Conservation (phyloP, 208 protist species). For the Wallacemonas collosoma region DNA sequence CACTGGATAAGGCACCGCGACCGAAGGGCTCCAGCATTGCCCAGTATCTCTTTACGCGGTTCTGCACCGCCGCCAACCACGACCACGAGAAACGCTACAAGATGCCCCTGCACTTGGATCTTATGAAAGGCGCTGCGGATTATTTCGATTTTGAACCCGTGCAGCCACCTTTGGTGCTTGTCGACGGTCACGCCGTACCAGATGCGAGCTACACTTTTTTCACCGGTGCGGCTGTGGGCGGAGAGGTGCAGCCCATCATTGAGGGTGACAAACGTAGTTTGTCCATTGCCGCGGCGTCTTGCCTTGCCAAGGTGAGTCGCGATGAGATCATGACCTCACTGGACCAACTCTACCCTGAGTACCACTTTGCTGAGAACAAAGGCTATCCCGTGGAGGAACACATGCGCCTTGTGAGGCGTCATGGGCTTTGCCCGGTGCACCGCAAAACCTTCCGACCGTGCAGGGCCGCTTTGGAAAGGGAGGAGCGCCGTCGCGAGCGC, state of each 20-base stretch:
- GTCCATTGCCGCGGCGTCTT: slow-evolving; percentile 87
- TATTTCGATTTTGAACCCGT: slow-evolving; percentile 80
- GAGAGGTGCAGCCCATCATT: slow-evolving; percentile 79
- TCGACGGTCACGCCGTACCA: slow-evolving; percentile 84
- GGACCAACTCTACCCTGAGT: slow-evolving; percentile 72
- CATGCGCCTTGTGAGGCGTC: slow-evolving; percentile 66
- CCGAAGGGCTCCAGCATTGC: slow-evolving; percentile 68
- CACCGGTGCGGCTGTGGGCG: slow-evolving; percentile 57
- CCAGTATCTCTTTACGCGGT: slow-evolving; percentile 86
- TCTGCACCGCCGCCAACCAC: slow-evolving; percentile 69
- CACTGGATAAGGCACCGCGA: slow-evolving; percentile 70
- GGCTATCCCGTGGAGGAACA: slow-evolving; percentile 90
- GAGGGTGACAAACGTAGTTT: slow-evolving; percentile 88
- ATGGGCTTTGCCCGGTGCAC: slow-evolving; percentile 82
- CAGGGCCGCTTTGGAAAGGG: slow-evolving; percentile 47
- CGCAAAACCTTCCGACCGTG: slow-evolving; percentile 83
- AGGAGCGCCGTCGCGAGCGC: slow-evolving; percentile 28
- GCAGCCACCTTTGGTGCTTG: slow-evolving; percentile 83
- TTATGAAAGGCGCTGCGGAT: slow-evolving; percentile 62
- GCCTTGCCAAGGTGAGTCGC: slow-evolving; percentile 87
- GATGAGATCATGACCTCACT: slow-evolving; percentile 89
- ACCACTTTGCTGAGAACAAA: slow-evolving; percentile 83
- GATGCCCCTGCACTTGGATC: slow-evolving; percentile 63
- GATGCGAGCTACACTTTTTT: slow-evolving; percentile 67
- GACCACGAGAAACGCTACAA: slow-evolving; percentile 71